phyloP scores from a whole-genome alignment of 139 green algal species.

The Chlorella sorokiniana region DNA sequence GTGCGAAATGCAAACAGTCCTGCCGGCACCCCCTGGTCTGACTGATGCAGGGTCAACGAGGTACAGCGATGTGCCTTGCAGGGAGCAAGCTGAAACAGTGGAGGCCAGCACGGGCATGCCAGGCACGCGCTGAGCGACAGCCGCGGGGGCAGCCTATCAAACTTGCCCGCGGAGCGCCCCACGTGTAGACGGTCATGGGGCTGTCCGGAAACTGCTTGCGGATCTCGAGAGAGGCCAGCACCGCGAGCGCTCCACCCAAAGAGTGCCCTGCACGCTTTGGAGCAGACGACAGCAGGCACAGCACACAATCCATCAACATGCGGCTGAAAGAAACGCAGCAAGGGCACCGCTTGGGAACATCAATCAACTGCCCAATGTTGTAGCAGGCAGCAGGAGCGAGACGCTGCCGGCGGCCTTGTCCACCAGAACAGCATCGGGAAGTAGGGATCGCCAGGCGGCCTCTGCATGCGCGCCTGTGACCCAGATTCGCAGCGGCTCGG shows the following conservation, averaged over 20 bases:
- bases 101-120: neutral
- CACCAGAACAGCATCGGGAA: too few relatives aligned
- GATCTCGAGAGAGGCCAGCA: neutral
- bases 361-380: too few relatives aligned
- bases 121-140: neutral
- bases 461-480: neutral
- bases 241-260: neutral
- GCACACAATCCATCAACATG: neutral
- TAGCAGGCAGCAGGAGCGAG: too few relatives aligned
- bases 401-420: too few relatives aligned
- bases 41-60: too few relatives aligned
- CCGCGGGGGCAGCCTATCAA: too few relatives aligned
- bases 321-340: neutral
- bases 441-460: too few relatives aligned
- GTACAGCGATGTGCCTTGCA: too few relatives aligned
- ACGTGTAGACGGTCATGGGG: neutral
- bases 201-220: neutral
- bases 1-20: too few relatives aligned
- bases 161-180: neutral
- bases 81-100: too few relatives aligned
- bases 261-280: conserved; percentile 12
- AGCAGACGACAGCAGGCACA: neutral
- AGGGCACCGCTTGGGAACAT: neutral
- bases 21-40: too few relatives aligned
- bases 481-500: neutral